These are phyloP conservation scores for Kokia cookei DNA, from an alignment of 441 rosid species.

Conservation along the genomic window DNA sequence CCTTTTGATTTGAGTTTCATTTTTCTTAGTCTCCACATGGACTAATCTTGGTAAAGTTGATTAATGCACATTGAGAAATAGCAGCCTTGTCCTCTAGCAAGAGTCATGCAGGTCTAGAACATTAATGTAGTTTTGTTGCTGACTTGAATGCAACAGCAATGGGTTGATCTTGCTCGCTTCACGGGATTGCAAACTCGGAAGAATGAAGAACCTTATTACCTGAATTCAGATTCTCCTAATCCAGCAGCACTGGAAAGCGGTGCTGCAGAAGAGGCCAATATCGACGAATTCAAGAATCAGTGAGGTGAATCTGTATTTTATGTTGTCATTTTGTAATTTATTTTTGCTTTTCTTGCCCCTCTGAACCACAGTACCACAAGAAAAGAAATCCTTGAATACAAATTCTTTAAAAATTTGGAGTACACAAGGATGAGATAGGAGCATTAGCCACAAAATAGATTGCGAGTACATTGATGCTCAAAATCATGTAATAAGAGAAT, in stretches of 20 bases:
- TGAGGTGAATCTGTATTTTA: slow-evolving; percentile 28
- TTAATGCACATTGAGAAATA: neutral
- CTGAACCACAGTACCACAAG: neutral
- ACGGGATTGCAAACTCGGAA: slow-evolving; percentile 77
- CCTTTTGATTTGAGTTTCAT: neutral
- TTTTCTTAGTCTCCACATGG: neutral
- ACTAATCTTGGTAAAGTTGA: neutral
- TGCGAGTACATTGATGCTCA: neutral
- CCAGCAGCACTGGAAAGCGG: slow-evolving; percentile 39
- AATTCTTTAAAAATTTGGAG: slow-evolving; percentile 13
- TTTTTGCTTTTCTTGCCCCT: neutral
- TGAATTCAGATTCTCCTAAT: slow-evolving; percentile 37
- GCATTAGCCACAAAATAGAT: neutral
- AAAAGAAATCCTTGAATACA: neutral
- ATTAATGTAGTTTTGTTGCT: slow-evolving; percentile 5
- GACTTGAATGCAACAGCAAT: slow-evolving; percentile 61
- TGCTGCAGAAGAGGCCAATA: slow-evolving; percentile 47
- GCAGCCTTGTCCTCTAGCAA: neutral
- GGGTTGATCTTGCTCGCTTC: slow-evolving; percentile 90
- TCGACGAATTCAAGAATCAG: slow-evolving; percentile 53
- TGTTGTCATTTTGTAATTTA: neutral
- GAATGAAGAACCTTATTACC: slow-evolving; percentile 27
- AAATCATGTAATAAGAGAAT: neutral
- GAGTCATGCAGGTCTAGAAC: neutral
- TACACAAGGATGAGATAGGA: neutral